Evolutionary conservation across 2,329 filamentous ascomycete species (phyloP), one percentile per base, ranked within the genome.

Genomic region (Fusarium sp.): DNA sequence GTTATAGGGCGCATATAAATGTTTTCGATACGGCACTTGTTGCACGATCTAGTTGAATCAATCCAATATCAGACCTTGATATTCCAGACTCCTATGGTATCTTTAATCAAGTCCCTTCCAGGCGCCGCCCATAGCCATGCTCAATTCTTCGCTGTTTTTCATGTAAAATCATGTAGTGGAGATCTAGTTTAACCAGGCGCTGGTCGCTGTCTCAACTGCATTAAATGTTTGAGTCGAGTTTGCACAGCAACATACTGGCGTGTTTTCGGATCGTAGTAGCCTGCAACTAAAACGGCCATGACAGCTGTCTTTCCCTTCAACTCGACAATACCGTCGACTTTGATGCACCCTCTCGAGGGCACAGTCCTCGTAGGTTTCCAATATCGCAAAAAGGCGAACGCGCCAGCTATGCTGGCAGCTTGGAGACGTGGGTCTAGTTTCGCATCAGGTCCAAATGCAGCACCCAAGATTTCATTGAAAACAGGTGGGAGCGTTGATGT

Each of bases 221-320:
- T 71, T 63, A 81, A 37, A 41, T 84, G 80, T 70, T 82, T 81
- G 19, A 86, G 70, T n/a, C 77, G 74, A 46, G 84, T 79, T 44
- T 85, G 73, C 16, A 81, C 76, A 30, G 73, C 74, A 64, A 79
- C 81, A 53, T 82, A 87, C 46, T 78, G 79, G 64, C 82, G 81
- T 42, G 82, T 83, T 74, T 87, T 85, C 3, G 88, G 87, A 72
- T 90, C 83, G 77, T 86, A 90, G 76, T 83, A 87, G 3, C 81
- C 84, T 13, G 77, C 62, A 4, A 87, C 86, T 62, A 88, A 84
- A 14, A 89, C 78, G 4, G 83, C 81, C 57, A 89, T 74, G 51
- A 80, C 79, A 2, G 82, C 82, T 23, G 77, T 81, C 3, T 83
- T 75, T 4, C 85, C 81, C 42, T 83, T 79, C 3, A 89, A 60